These are phyloP conservation scores for Alnus rubra DNA, from an alignment of 306 rosid genomes.

Conservation along the genomic window DNA sequence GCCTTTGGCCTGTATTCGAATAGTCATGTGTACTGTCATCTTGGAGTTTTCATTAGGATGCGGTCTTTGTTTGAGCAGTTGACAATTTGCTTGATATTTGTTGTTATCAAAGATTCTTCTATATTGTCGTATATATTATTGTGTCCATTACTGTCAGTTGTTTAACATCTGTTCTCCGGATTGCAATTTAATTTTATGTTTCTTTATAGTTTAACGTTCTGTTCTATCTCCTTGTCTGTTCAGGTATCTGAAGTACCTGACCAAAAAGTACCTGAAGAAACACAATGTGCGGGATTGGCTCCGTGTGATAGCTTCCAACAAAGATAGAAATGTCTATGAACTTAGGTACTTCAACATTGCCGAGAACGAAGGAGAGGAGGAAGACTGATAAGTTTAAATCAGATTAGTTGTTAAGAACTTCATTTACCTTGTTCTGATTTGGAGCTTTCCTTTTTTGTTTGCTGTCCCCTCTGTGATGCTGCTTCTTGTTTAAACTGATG, in stretches of 20 bases:
- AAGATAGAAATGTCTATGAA: conserved; percentile 57
- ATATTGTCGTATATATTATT: background rate
- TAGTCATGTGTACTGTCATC: background rate
- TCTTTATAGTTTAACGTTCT: background rate
- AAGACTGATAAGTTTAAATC: conserved; percentile 31
- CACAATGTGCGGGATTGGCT: conserved; percentile 70
- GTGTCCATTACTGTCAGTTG: no score
- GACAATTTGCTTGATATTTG: background rate
- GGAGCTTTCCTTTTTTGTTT: background rate
- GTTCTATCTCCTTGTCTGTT: conserved; percentile 3
- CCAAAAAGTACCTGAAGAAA: conserved; percentile 60
- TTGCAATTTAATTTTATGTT: no score
- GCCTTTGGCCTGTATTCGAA: background rate
- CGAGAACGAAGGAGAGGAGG: conserved; percentile 63
- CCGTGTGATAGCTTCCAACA: conserved; percentile 61
- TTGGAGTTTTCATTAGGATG: background rate
- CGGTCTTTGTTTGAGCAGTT: background rate
- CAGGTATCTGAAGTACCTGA: conserved; percentile 60
- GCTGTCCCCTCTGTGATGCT: background rate
- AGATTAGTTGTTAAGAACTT: conserved; percentile 5
- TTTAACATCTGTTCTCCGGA: background rate
- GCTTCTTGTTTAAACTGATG: background rate
- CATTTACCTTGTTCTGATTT: conserved; percentile 2
- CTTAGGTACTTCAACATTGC: conserved; percentile 69
- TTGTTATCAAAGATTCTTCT: background rate